Conservation (phyloP, 1,284 basidiomycete genomes). For the Vanrija humicola region DNA sequence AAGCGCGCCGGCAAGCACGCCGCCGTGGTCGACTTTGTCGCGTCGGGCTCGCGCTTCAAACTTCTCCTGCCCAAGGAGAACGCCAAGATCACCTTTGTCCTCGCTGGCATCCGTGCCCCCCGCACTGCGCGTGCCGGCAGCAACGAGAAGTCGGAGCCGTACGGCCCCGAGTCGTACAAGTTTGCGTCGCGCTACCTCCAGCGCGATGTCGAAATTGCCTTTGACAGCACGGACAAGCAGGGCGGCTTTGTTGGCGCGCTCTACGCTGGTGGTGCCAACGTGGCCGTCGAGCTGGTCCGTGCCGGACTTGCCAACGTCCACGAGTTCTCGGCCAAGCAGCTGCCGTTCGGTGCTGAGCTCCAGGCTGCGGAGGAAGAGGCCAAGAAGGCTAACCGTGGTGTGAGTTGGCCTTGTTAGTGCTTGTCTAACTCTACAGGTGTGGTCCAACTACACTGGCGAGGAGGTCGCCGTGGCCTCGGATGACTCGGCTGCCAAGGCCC, state of each 20-base stretch:
- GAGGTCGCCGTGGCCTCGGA: conserved; percentile 50
- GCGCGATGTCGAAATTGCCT: conserved; percentile 88
- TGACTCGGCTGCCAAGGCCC: conserved; percentile 54
- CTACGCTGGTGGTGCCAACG: conserved; percentile 74
- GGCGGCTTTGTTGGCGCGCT: conserved; percentile 93
- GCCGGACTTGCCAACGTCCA: conserved; percentile 77
- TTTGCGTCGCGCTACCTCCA: conserved; percentile 85
- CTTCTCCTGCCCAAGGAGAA: conserved; percentile 86
- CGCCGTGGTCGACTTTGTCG: conserved; percentile 89
- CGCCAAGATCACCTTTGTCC: conserved; percentile 80
- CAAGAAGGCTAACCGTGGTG: conserved; percentile 70
- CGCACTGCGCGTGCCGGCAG: conserved; percentile 69
- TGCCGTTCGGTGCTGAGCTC: conserved; percentile 73
- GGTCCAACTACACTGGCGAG: conserved; percentile 73
- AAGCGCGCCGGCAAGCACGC: conserved; percentile 80
- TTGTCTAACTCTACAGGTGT: conserved; percentile 57
- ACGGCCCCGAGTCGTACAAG: conserved; percentile 74
- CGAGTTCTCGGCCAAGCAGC: conserved; percentile 74
- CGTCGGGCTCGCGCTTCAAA: conserved; percentile 91
- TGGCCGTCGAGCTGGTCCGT: conserved; percentile 73
- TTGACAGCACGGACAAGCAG: conserved; percentile 85
- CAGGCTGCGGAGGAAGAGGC: conserved; percentile 81
- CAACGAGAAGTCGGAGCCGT: conserved; percentile 85
- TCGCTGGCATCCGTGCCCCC: conserved; percentile 79
- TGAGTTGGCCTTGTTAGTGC: conserved; percentile 48